Evolutionary conservation across 495 filamentous ascomycete species (phyloP).

Genomic region (Pyrenopolyporus hunteri): DNA sequence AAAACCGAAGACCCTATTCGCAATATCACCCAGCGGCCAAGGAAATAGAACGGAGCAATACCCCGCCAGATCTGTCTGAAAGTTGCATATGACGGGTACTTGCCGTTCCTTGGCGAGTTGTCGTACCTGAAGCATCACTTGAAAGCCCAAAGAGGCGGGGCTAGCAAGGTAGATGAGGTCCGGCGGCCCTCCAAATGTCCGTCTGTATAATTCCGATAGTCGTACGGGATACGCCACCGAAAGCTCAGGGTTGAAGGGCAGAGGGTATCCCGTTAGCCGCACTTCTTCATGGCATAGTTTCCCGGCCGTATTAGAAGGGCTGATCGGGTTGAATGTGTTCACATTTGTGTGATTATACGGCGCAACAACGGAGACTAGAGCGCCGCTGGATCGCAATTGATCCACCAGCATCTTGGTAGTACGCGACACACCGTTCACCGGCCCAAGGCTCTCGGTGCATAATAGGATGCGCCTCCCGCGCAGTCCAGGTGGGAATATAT

Average conservation of each 20-base stretch:
- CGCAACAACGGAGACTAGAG: constrained; percentile 63
- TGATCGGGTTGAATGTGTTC: constrained; percentile 42
- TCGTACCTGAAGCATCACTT: constrained; percentile 62
- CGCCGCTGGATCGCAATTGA: constrained; percentile 63
- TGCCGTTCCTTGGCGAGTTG: constrained; percentile 56
- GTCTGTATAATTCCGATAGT: constrained; percentile 57
- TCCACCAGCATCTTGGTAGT: constrained; percentile 67
- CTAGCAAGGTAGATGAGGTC: constrained; percentile 68
- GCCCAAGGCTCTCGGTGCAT: constrained; percentile 69
- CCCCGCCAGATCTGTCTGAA: constrained; percentile 68
- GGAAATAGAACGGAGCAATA: constrained; percentile 68
- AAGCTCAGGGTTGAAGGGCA: constrained; percentile 70
- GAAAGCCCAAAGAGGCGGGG: constrained; percentile 68
- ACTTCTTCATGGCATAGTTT: constrained; percentile 33
- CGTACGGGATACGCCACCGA: constrained; percentile 68
- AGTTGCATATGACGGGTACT: constrained; percentile 64
- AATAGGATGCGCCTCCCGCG: constrained; percentile 62
- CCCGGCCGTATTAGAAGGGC: not conserved
- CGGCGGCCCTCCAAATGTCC: constrained; percentile 56
- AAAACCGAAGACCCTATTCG: constrained; percentile 58
- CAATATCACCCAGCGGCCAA: constrained; percentile 58
- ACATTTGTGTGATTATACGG: constrained; percentile 53
- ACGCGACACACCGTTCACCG: constrained; percentile 68
- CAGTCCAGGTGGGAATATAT: constrained; percentile 52
- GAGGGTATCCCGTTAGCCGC: constrained; percentile 61